Evolutionary conservation across 768 basidiomycete species (phyloP).

Genomic region (Macrolepiota fuliginosa): DNA sequence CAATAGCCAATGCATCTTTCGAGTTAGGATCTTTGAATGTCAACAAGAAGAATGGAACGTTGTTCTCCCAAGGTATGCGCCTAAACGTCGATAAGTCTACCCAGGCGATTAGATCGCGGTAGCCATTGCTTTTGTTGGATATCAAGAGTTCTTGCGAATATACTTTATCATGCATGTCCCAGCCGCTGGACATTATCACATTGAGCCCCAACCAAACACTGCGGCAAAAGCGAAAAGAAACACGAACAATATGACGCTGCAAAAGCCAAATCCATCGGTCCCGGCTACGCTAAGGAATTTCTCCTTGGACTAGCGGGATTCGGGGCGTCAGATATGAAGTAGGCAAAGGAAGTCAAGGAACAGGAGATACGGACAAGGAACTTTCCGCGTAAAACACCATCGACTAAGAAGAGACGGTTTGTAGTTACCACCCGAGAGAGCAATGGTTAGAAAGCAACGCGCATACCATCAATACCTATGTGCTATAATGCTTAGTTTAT

Average conservation of each 20-base stretch:
- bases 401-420: conserved; percentile 49
- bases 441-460: neutral
- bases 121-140: conserved; percentile 91
- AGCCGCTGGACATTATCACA: conserved; percentile 49
- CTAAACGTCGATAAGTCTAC: conserved; percentile 89
- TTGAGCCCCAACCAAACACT: neutral
- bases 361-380: conserved; percentile 61
- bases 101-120: conserved; percentile 80
- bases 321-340: conserved; percentile 12
- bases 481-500: conserved; percentile 4
- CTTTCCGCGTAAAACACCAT: conserved; percentile 94
- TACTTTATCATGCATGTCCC: conserved; percentile 89
- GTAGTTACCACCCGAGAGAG: neutral
- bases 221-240: conserved; percentile 5
- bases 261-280: conserved; percentile 88
- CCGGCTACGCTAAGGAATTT: conserved; percentile 86
- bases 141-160: conserved; percentile 87
- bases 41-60: conserved; percentile 91
- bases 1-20: conserved; percentile 69
- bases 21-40: conserved; percentile 90
- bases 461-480: conserved; percentile 61
- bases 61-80: conserved; percentile 87
- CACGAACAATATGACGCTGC: conserved; percentile 85
- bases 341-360: neutral
- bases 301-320: conserved; percentile 64